Percentiles rank a stretch among this genome's conserved stretches.
These are phyloP conservation scores for Fomitopsis betulina DNA, from an alignment of 1,284 basidiomycete genomes.

Conservation along the genomic window DNA sequence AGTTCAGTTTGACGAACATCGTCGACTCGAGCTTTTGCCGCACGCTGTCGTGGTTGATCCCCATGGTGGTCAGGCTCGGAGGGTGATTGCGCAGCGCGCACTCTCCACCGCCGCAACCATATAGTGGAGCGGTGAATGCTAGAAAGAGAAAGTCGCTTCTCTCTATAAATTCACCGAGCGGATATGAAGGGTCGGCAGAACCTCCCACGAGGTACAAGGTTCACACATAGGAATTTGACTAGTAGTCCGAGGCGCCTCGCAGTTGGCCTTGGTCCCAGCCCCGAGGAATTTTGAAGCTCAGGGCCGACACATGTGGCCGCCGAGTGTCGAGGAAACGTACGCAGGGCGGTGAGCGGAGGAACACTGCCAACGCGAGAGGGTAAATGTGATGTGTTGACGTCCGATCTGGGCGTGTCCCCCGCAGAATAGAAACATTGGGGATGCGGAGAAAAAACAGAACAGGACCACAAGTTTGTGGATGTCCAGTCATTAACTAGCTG, in stretches of 20 bases:
- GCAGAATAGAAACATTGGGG: too few species aligned
- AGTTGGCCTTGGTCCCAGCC: neutral
- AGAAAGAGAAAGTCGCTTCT: neutral
- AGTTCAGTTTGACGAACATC: slow-evolving; percentile 73
- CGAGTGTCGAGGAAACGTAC: neutral
- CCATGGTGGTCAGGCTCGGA: slow-evolving; percentile 19
- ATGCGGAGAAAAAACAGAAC: too few species aligned
- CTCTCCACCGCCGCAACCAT: neutral
- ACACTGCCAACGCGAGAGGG: too few species aligned
- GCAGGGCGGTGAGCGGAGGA: neutral
- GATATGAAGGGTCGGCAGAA: neutral
- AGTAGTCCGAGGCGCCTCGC: neutral
- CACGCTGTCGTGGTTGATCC: slow-evolving; percentile 50
- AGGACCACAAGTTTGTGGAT: too few species aligned
- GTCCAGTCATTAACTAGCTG: neutral
- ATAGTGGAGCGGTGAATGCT: neutral
- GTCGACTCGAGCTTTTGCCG: slow-evolving; percentile 76
- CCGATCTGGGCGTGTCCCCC: too few species aligned
- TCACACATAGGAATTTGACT: neutral
- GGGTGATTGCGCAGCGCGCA: neutral
- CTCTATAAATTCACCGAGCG: neutral
- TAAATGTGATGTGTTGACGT: too few species aligned
- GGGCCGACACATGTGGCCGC: neutral
- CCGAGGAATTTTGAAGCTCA: neutral
- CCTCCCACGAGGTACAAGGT: slow-evolving; percentile 5